Conservation (phyloP, 2,329 filamentous ascomycete genomes). For the Cladosporium sp. region DNA sequence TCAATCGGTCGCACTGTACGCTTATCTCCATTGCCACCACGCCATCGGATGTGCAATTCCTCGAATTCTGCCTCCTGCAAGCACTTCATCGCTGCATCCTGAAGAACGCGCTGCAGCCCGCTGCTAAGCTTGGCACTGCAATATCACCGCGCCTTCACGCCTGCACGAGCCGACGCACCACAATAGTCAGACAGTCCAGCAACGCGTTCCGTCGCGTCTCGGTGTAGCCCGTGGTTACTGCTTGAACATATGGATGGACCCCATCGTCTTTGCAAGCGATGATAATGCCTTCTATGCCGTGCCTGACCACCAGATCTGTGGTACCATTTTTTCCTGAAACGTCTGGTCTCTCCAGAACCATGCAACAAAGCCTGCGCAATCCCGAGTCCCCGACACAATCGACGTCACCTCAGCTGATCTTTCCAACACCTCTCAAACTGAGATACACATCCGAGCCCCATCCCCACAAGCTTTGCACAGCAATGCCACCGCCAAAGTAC, state of each 20-base stretch:
- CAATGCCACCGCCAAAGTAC: constrained; percentile 95
- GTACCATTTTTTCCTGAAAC: neutral
- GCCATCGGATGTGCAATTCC: neutral
- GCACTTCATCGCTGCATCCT: constrained; percentile 16
- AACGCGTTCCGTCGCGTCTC: neutral
- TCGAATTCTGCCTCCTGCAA: constrained; percentile 3
- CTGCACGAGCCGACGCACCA: neutral
- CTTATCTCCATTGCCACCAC: neutral
- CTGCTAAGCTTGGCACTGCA: constrained; percentile 17
- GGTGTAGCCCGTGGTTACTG: neutral
- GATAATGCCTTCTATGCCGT: neutral
- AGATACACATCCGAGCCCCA: constrained; percentile 78
- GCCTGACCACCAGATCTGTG: neutral
- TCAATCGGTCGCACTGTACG: neutral
- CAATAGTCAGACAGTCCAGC: neutral
- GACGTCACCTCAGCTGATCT: constrained; percentile 31
- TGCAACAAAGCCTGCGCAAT: neutral
- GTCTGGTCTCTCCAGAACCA: neutral
- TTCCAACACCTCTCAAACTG: constrained; percentile 61
- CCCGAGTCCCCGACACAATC: neutral
- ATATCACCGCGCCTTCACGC: constrained; percentile 9
- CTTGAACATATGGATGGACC: neutral
- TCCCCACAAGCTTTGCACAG: constrained; percentile 91
- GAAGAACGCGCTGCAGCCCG: constrained; percentile 14
- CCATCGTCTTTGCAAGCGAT: neutral